Evolutionary conservation across 192 early-diverging fungal genomes (phyloP), one percentile per base, ranked within the genome.

Genomic region (Coemansia sp.): DNA sequence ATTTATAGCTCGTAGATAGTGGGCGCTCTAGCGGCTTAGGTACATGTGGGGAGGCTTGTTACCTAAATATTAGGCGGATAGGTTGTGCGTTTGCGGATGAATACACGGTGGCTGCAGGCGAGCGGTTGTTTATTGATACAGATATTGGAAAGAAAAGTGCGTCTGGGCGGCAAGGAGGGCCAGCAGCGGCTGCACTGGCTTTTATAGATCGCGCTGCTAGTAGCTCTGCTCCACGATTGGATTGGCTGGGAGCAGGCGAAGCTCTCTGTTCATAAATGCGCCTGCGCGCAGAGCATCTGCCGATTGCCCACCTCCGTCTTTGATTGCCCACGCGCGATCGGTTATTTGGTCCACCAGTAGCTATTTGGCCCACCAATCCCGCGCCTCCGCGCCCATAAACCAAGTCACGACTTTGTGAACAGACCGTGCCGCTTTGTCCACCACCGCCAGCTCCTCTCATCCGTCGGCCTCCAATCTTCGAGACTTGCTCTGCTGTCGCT

Each of bases 81-180:
- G 22, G 51, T 27, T 53, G 51, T 53, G 24, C 10, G 12, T 23
- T 23, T 24, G 51, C 51, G 51, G 51, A 25, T 23, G 51, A 23
- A 45, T 39, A 39, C 38, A 21, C 57, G 39, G 57, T 58, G 57
- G 57, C 57, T 39, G 57, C 57, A 29, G 19, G 32, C 56, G 38
- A 58, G 23, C 27, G 21, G 56, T 17, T 56, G 35, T 37, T 58
- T 58, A 58, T 58, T 58, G 57, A 14, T 58, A 58, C 57, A 58
- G 41, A 53, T 11, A 53, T 38, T 41, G 17, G 38, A 41, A 12
- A 39, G 19, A 56, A 56, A 56, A 22, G 35, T 19, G 55, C 29
- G 17, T 19, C 29, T 37, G 55, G 55, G 47, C 47, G 19, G 47
- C n/a, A 15, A 8, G 14, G 15, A 10, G 55, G 25, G 55, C 24